Evolutionary conservation across 345 rosid species (phyloP).

Genomic region (Firmiana major): DNA sequence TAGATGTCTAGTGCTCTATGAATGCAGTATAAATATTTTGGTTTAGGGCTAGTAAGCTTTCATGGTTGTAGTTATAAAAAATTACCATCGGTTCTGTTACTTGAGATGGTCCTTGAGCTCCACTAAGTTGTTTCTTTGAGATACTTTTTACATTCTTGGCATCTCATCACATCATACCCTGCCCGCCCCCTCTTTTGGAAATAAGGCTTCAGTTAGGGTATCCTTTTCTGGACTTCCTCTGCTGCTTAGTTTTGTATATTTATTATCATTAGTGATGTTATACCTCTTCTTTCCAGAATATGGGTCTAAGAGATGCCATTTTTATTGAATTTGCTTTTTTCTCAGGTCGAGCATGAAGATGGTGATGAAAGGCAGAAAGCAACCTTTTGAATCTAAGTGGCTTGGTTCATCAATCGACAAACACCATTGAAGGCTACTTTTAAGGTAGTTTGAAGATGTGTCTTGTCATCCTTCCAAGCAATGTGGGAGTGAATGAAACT

Average conservation of each 20-base stretch:
- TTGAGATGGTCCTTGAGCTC: neutral
- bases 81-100: neutral
- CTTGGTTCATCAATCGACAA: neutral
- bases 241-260: neutral
- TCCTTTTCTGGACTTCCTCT: neutral
- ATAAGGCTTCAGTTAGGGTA: neutral
- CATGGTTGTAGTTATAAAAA: neutral
- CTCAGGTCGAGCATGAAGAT: slow-evolving; percentile 63
- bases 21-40: neutral
- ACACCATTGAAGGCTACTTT: neutral
- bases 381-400: slow-evolving; percentile 19
- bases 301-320: neutral
- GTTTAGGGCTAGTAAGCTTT: neutral
- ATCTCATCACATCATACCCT: neutral
- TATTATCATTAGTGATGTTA: neutral
- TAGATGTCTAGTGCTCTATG: neutral
- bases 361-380: slow-evolving; percentile 40
- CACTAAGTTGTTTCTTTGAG: neutral
- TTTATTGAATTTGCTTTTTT: neutral
- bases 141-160: neutral
- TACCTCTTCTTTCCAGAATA: neutral
- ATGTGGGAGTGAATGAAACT: neutral
- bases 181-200: no score
- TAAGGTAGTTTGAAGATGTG: neutral
- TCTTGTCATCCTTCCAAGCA: neutral